Percentiles rank a stretch among this genome's conserved stretches.
Conservation (phyloP, 2,329 filamentous ascomycete species). For the Rachicladosporium sp. region DNA sequence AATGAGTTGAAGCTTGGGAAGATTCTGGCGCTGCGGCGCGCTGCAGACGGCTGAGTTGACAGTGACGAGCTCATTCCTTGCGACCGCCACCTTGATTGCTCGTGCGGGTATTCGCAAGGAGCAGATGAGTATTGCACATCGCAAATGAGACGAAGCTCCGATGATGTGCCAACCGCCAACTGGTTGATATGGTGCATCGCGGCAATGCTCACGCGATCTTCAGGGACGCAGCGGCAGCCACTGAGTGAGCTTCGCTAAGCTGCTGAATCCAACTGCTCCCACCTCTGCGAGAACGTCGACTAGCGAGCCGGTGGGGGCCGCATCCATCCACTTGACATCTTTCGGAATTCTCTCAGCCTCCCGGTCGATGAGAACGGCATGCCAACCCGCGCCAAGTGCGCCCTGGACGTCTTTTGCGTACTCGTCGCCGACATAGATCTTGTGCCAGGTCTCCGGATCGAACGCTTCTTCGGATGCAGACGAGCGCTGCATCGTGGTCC, state of each 20-base stretch:
- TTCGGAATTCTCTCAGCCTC: constrained; percentile 9
- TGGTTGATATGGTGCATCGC: too few relatives aligned
- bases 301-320: constrained; percentile 7
- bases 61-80: too few relatives aligned
- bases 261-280: constrained; percentile 14
- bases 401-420: constrained; percentile 39
- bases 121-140: too few relatives aligned
- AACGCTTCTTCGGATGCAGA: constrained; percentile 16
- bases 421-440: constrained; percentile 45
- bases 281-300: constrained; percentile 9
- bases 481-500: constrained; percentile 15
- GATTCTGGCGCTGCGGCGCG: constrained; percentile 47
- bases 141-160: too few relatives aligned
- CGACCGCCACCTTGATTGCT: too few relatives aligned
- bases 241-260: constrained; percentile 13
- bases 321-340: constrained; percentile 13
- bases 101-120: too few relatives aligned
- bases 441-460: constrained; percentile 18
- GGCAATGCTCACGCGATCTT: too few relatives aligned
- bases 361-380: constrained; percentile 31
- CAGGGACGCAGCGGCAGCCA: constrained; percentile 10
- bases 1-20: constrained; percentile 53
- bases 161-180: too few relatives aligned
- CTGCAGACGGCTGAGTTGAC: too few relatives aligned
- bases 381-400: constrained; percentile 37